phyloP scores from a whole-genome alignment of 192 early-diverging fungal species.

The Pecoramyces ruminantium region DNA sequence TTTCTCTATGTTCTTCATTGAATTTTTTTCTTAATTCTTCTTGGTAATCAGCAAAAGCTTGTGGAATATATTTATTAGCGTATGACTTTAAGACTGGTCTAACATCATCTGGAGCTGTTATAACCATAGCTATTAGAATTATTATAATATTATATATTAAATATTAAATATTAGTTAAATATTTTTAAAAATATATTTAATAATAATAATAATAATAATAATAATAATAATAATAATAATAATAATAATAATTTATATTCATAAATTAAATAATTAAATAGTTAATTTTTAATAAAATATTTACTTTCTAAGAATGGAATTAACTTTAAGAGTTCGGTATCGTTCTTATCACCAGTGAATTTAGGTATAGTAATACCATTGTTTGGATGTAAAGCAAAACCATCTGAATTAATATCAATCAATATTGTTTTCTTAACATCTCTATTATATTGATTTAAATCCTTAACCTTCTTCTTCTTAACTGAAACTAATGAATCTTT shows the following conservation, averaged over 20 bases:
- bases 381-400: slow-evolving; percentile 78
- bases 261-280: no score
- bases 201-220: no score
- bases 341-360: slow-evolving; percentile 69
- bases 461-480: slow-evolving; percentile 67
- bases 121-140: slow-evolving; percentile 17
- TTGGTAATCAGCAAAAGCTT: slow-evolving; percentile 52
- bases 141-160: no score
- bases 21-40: slow-evolving; percentile 41
- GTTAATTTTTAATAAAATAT: no score
- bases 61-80: slow-evolving; percentile 44
- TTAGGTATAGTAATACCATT: slow-evolving; percentile 70
- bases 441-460: slow-evolving; percentile 81
- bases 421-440: slow-evolving; percentile 85
- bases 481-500: slow-evolving; percentile 78
- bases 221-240: no score
- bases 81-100: slow-evolving; percentile 53
- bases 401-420: slow-evolving; percentile 74
- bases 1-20: slow-evolving; percentile 15
- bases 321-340: slow-evolving; percentile 62
- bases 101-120: slow-evolving; percentile 60
- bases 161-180: no score
- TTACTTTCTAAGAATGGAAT: slow-evolving; percentile 87
- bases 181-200: no score
- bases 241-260: no score